These are phyloP conservation scores for Phytophthora pseudosyringae DNA, from an alignment of 352 stramenopile species.

Conservation along the genomic window DNA sequence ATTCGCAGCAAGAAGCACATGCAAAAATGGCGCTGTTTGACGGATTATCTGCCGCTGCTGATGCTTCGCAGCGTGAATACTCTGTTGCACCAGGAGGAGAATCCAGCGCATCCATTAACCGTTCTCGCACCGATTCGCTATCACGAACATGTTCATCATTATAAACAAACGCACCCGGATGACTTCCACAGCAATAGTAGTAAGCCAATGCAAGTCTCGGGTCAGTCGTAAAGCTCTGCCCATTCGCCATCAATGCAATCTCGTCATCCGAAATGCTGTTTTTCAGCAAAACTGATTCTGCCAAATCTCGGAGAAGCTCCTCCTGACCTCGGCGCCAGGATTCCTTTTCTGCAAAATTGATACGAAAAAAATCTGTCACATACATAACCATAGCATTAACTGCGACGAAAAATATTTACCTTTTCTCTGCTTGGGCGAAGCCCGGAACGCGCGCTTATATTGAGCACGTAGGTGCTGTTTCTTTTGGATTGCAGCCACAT, in stretches of 20 bases:
- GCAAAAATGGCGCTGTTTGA: neutral
- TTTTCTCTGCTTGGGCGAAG: no score
- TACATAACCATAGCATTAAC: no score
- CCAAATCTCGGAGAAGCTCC: no score
- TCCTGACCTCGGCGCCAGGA: no score
- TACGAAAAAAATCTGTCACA: no score
- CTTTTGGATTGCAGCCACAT: no score
- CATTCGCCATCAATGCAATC: neutral
- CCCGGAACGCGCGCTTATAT: no score
- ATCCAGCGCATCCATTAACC: neutral
- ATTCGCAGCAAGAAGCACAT: conserved; percentile 3
- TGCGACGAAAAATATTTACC: no score
- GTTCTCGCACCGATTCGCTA: neutral
- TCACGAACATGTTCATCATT: conserved; percentile 11
- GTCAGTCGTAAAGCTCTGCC: conserved; percentile 5
- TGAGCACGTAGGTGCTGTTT: no score
- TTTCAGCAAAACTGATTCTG: no score
- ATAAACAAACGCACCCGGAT: conserved; percentile 5
- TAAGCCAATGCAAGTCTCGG: conserved; percentile 5
- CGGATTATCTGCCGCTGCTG: neutral
- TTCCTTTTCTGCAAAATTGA: no score
- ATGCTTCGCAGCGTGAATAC: neutral
- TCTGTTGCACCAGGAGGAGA: neutral
- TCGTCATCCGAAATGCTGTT: no score
- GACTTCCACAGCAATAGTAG: conserved; percentile 12